Conservation (phyloP, 2,329 filamentous ascomycete genomes). For the Diaporthe sp. region DNA sequence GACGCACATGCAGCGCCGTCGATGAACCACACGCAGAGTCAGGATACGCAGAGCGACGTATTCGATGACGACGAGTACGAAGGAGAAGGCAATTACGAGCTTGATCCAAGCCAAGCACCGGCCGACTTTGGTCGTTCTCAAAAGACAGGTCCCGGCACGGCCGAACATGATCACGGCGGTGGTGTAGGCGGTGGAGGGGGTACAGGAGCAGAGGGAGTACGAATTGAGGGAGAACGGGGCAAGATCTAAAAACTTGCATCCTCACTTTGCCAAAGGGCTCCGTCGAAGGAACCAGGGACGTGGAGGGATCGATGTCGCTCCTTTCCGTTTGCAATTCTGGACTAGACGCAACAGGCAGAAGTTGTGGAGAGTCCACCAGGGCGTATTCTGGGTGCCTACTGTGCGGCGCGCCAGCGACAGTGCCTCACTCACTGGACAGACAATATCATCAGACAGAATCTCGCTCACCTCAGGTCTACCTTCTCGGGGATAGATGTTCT, state of each 20-base stretch:
- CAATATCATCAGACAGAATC: background rate
- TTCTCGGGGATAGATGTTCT: background rate
- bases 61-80: constrained; percentile 42
- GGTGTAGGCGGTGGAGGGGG: constrained; percentile 29
- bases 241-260: background rate
- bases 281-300: background rate
- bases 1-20: constrained; percentile 38
- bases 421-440: background rate
- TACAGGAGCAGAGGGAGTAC: background rate
- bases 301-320: too few species aligned
- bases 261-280: background rate
- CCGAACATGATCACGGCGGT: constrained; percentile 16
- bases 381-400: background rate
- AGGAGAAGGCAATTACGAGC: constrained; percentile 37
- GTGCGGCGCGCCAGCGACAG: background rate
- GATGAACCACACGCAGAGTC: constrained; percentile 46
- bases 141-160: constrained; percentile 1
- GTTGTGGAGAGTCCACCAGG: background rate
- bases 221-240: constrained; percentile 11
- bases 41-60: constrained; percentile 39
- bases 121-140: constrained; percentile 8
- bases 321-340: background rate
- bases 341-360: background rate
- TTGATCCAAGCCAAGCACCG: constrained; percentile 34
- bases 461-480: background rate